These are phyloP conservation scores for Plasmodium knowlesi DNA, from an alignment of 169 alveolate genomes.

Conservation along the genomic window DNA sequence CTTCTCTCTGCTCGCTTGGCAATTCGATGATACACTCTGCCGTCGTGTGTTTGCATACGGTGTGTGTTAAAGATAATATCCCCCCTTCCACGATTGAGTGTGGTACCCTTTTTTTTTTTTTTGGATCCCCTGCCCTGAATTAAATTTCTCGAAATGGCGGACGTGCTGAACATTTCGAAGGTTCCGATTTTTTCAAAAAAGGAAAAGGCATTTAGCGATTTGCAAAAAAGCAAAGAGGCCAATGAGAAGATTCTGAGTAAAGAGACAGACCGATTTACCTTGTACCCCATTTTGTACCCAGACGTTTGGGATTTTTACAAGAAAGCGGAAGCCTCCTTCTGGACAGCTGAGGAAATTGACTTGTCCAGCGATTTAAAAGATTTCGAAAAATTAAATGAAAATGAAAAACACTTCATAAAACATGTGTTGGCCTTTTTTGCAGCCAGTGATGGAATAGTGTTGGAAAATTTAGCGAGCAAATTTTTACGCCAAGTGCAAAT, in stretches of 20 bases:
- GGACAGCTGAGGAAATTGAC: constrained; percentile 99
- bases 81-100: neutral
- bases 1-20: neutral
- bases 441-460: constrained; percentile 98
- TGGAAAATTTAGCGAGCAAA: constrained; percentile 96
- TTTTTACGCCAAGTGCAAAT: constrained; percentile 95
- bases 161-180: constrained; percentile 53
- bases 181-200: constrained; percentile 28
- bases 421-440: constrained; percentile 98
- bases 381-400: constrained; percentile 93
- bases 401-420: constrained; percentile 95
- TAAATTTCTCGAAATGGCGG: constrained; percentile 26
- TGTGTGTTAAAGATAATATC: neutral
- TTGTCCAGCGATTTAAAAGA: constrained; percentile 94
- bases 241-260: constrained; percentile 66
- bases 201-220: constrained; percentile 70
- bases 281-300: constrained; percentile 91
- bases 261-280: constrained; percentile 38
- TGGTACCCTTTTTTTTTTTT: neutral
- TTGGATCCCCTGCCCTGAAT: neutral
- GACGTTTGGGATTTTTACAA: constrained; percentile 98
- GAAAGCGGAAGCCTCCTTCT: constrained; percentile 97
- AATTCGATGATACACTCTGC: neutral
- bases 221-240: constrained; percentile 61
- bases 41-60: neutral